phyloP scores from a whole-genome alignment of 495 filamentous ascomycete species.

The Penicillium chermesinum region DNA sequence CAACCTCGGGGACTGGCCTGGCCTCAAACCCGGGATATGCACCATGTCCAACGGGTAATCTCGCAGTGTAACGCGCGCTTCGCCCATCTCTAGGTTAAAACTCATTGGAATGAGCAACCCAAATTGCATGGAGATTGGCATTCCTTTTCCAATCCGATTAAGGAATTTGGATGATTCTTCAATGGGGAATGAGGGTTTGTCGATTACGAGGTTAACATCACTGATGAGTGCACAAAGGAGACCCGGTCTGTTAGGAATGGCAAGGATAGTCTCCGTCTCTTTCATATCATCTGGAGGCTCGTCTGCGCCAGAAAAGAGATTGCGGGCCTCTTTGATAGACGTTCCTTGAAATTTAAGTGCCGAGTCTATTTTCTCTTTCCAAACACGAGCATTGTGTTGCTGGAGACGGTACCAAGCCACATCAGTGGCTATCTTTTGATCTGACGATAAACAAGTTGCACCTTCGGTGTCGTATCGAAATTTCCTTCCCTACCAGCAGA shows the following conservation, averaged over 20 bases:
- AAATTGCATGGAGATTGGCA: constrained; percentile 88
- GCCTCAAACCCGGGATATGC: constrained; percentile 78
- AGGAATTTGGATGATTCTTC: constrained; percentile 76
- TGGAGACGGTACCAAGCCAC: constrained; percentile 72
- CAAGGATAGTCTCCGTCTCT: constrained; percentile 79
- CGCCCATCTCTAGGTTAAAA: constrained; percentile 85
- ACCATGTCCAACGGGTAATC: constrained; percentile 92
- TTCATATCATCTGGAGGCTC: constrained; percentile 74
- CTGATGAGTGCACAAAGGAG: constrained; percentile 75
- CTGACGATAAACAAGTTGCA: constrained; percentile 59
- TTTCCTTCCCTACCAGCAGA: constrained; percentile 36
- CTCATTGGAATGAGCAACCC: constrained; percentile 84
- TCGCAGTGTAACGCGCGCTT: constrained; percentile 74
- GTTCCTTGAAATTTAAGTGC: constrained; percentile 63
- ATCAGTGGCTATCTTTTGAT: constrained; percentile 62
- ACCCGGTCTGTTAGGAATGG: constrained; percentile 79
- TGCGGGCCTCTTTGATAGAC: constrained; percentile 72
- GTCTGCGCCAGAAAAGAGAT: constrained; percentile 77
- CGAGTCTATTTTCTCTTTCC: constrained; percentile 86
- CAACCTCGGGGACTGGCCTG: constrained; percentile 73
- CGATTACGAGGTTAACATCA: constrained; percentile 79
- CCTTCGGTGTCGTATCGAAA: constrained; percentile 81
- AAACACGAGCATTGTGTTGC: constrained; percentile 77
- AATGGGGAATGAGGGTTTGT: constrained; percentile 89
- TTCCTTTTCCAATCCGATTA: constrained; percentile 86